Percentiles rank a stretch among this genome's conserved stretches.
Evolutionary conservation across 306 rosid species (phyloP).

Genomic region (Vigna angularis): DNA sequence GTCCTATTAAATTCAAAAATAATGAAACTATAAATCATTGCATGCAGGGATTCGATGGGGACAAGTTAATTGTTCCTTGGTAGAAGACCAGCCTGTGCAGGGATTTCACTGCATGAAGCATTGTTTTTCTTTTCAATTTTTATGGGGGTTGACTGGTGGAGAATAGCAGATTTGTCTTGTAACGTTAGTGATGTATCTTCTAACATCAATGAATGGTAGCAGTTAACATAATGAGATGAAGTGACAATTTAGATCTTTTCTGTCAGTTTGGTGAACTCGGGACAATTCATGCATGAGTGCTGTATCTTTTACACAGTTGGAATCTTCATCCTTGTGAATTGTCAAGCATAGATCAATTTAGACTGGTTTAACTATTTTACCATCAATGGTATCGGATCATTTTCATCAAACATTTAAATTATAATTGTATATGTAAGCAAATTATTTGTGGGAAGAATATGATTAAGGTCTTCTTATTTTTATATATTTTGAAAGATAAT

Average conservation of each 20-base stretch:
- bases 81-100: constrained; percentile 20
- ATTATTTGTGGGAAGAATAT: not conserved
- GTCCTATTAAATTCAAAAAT: constrained; percentile 24
- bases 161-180: constrained; percentile 26
- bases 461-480: not conserved
- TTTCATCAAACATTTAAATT: not conserved
- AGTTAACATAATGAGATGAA: constrained; percentile 26
- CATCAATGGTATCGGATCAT: not conserved
- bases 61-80: constrained; percentile 34
- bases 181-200: constrained; percentile 42
- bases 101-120: not conserved
- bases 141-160: not conserved
- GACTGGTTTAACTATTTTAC: not conserved
- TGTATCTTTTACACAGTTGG: not conserved
- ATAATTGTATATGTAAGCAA: not conserved
- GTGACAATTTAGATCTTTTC: not conserved
- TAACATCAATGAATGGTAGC: constrained; percentile 23
- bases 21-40: constrained; percentile 34
- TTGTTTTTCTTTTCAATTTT: not conserved
- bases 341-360: not conserved
- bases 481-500: too few species aligned
- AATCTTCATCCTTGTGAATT: constrained; percentile 22
- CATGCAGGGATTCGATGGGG: constrained; percentile 34
- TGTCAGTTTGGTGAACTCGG: not conserved
- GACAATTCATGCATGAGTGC: not conserved